phyloP scores from a whole-genome alignment of 148 eudicot genomes.

The Drosera capensis region DNA sequence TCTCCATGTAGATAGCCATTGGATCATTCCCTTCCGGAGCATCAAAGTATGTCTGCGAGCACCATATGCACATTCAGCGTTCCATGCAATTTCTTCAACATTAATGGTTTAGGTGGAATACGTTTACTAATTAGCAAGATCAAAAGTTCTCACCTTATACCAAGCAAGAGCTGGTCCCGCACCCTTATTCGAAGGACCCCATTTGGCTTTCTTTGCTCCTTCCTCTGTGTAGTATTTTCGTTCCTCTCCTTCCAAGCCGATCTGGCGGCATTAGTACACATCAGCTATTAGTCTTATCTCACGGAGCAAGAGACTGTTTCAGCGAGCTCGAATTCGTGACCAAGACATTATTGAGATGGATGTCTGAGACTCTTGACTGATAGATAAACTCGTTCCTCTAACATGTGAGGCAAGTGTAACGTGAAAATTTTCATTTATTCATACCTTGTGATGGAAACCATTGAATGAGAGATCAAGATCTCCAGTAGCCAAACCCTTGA shows the following conservation, averaged over 20 bases:
- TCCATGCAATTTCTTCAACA: no score
- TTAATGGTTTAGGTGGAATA: no score
- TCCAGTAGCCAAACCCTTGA: slow-evolving; percentile 68
- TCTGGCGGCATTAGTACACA: no score
- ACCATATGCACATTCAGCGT: not conserved
- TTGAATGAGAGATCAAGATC: slow-evolving; percentile 55
- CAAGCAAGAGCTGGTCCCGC: slow-evolving; percentile 39
- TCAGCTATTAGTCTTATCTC: no score
- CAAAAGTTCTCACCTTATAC: slow-evolving; percentile 54
- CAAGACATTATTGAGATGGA: no score
- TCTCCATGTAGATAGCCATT: not conserved
- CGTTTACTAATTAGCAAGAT: not conserved
- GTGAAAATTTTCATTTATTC: not conserved
- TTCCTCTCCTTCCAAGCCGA: slow-evolving; percentile 53
- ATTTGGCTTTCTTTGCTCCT: slow-evolving; percentile 36
- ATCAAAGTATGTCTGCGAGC: not conserved
- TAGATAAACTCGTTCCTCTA: not conserved
- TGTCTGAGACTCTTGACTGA: no score
- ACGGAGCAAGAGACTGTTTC: no score
- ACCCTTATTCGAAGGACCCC: slow-evolving; percentile 29
- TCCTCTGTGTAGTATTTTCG: slow-evolving; percentile 43
- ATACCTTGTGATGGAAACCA: slow-evolving; percentile 62
- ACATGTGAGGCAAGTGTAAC: not conserved
- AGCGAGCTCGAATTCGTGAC: no score
- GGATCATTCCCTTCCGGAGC: not conserved